These are phyloP conservation scores for Trichodelitschia bisporula DNA, from an alignment of 495 filamentous ascomycete species.

Conservation along the genomic window DNA sequence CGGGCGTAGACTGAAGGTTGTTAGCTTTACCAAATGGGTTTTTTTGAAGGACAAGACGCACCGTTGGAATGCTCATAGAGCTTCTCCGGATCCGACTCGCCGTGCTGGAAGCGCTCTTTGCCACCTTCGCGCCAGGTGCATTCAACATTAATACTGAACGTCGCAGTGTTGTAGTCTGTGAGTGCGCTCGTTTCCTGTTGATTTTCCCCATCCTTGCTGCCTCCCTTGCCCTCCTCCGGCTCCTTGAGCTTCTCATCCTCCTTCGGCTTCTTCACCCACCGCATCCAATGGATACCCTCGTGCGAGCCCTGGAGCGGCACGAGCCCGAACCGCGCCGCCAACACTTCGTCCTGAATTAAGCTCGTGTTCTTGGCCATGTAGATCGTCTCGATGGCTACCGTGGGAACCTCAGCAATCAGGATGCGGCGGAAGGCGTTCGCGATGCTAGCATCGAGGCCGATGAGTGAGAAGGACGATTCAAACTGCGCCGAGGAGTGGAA, in stretches of 20 bases:
- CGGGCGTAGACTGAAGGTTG: conserved; percentile 41
- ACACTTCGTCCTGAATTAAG: conserved; percentile 91
- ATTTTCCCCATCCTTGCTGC: too few relatives aligned
- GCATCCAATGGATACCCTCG: conserved; percentile 51
- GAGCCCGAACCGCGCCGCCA: conserved; percentile 67
- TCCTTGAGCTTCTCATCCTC: conserved; percentile 27
- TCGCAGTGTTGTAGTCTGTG: conserved; percentile 60
- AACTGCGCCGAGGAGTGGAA: conserved; percentile 57
- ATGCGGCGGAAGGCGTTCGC: conserved; percentile 98
- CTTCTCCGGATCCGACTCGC: conserved; percentile 56
- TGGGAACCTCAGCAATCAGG: conserved; percentile 82
- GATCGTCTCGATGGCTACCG: conserved; percentile 76
- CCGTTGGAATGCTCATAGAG: conserved; percentile 56
- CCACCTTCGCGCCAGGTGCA: conserved; percentile 59
- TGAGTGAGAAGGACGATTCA: conserved; percentile 68
- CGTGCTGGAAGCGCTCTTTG: conserved; percentile 16
- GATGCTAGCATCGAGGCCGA: conserved; percentile 75
- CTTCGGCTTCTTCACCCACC: conserved; percentile 39
- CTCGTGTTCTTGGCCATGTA: conserved; percentile 89
- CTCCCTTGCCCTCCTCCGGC: too few relatives aligned
- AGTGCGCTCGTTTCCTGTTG: too few relatives aligned
- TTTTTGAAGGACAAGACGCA: conserved; percentile 1
- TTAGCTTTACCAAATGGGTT: not conserved
- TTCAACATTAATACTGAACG: conserved; percentile 40
- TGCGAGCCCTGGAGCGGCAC: conserved; percentile 64